Evolutionary conservation across 176 grass and related monocot genomes (phyloP).

Genomic region (Otatea glauca): DNA sequence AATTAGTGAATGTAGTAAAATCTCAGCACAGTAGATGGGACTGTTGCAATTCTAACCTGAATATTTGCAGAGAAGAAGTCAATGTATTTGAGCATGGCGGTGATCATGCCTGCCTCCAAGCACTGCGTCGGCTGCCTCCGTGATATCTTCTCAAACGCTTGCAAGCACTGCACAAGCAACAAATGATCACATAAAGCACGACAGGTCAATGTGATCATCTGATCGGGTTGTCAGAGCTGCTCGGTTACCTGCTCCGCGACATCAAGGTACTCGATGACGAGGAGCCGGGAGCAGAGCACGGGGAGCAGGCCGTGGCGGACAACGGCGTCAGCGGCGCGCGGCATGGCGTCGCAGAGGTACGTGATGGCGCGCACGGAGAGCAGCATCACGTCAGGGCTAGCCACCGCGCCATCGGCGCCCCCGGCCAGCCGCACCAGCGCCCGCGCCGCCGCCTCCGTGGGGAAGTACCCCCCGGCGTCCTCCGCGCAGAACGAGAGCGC

Average conservation of each 20-base stretch:
- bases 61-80: slow-evolving; percentile 88
- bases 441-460: slow-evolving; percentile 60
- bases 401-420: slow-evolving; percentile 25
- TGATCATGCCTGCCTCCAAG: slow-evolving; percentile 78
- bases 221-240: not conserved
- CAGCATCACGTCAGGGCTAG: slow-evolving; percentile 67
- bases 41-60: slow-evolving; percentile 52
- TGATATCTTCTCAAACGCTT: slow-evolving; percentile 98
- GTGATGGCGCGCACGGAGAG: slow-evolving; percentile 84
- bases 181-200: not conserved
- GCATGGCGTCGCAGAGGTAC: slow-evolving; percentile 94
- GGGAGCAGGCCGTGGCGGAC: slow-evolving; percentile 79
- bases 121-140: slow-evolving; percentile 64
- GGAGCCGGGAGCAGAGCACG: slow-evolving; percentile 69
- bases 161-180: slow-evolving; percentile 61
- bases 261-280: slow-evolving; percentile 84
- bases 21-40: not conserved
- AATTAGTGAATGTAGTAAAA: slow-evolving; percentile 38
- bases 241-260: slow-evolving; percentile 86
- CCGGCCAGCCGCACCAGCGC: slow-evolving; percentile 65
- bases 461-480: slow-evolving; percentile 63
- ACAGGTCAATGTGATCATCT: slow-evolving; percentile 25
- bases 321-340: slow-evolving; percentile 68
- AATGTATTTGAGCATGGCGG: slow-evolving; percentile 65
- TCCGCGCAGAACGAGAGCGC: slow-evolving; percentile 88